Base-by-base conservation (phyloP, 2,329 filamentous ascomycete species). In the Penicillium polonicum region DNA sequence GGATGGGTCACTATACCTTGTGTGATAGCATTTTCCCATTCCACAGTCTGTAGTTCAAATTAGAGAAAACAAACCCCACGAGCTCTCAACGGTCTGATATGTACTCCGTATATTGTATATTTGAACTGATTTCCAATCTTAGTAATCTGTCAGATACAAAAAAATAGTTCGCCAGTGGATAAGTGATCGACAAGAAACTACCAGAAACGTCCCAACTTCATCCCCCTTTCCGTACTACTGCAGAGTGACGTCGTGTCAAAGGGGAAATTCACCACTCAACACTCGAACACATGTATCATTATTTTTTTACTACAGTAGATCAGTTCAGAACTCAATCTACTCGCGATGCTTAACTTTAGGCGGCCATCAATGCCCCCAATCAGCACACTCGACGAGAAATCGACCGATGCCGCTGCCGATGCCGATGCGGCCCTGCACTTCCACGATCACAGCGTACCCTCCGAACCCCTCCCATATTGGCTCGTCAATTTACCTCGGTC, bases 401-500 rank as follows among this genome's bases (percentile, higher is more conserved):
- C 65, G 7, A 57, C 61, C 27, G 51, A 65, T 21, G 53, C 65
- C 19, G 59, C 66, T 46, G 38, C 57, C 31, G 50, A 52, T 29
- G 46, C 49, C 12, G 17, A 29, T 15, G 29, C 29, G 4, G 58
- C 56, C 8, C 52, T 44, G 5, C 52, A 60, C 27, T 50, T 65
- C 9, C 50, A 61, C 3, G 35, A 65, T 3, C 46, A 53, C 25
- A 55, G 25, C 33, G 23, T 63, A 35, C 50, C 54, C 12, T 33
- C 58, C 23, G 62, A 65, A 39, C 58, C 60, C 5, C 62, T 82
- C 25, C 87, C 88, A 0, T 96, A 88, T 78, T 96, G 92, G 92
- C 88, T 93, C 61, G 82, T 89, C 74, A 96, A 96, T 73, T 78
- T 95, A 17, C 85, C 89, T 0, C 75, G 78, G 36, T 72, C 79